Evolutionary conservation across 1,284 basidiomycete species (phyloP).

Genomic region (Microbotryomycetes sp.): DNA sequence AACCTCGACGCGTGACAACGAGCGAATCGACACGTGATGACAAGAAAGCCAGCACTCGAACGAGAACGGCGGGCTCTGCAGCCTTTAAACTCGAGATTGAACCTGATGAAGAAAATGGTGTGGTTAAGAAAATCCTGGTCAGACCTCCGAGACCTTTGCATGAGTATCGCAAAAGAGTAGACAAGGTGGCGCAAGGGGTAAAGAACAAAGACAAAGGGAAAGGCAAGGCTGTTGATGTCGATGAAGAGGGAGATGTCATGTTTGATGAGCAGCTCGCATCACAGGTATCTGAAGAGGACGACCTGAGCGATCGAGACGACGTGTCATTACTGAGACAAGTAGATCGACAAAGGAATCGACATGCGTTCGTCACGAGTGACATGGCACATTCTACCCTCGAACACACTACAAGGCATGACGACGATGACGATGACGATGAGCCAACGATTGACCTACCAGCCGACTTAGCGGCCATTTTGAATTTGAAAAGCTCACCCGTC

Average conservation of each 20-base stretch:
- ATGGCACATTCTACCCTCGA: no score
- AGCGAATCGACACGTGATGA: background rate
- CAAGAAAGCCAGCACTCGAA: background rate
- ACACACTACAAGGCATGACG: background rate
- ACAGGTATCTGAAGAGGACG: background rate
- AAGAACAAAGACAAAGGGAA: slow-evolving; percentile 1
- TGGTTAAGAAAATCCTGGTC: background rate
- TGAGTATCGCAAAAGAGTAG: background rate
- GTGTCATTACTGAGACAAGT: background rate
- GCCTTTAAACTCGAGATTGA: background rate
- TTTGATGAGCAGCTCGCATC: no score
- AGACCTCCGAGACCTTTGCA: no score
- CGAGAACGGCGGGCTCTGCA: background rate
- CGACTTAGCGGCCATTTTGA: slow-evolving; percentile 24
- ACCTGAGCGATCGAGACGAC: background rate
- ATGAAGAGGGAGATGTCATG: background rate
- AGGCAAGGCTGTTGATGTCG: background rate
- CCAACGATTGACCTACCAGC: slow-evolving; percentile 9
- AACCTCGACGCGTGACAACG: no score
- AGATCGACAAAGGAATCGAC: background rate
- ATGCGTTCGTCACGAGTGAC: background rate
- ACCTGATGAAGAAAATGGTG: background rate
- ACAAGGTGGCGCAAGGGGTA: background rate
- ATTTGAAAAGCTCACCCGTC: slow-evolving; percentile 20
- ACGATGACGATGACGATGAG: slow-evolving; percentile 3